Base-by-base conservation (phyloP, 305 asterid genomes). In the Withania somnifera region DNA sequence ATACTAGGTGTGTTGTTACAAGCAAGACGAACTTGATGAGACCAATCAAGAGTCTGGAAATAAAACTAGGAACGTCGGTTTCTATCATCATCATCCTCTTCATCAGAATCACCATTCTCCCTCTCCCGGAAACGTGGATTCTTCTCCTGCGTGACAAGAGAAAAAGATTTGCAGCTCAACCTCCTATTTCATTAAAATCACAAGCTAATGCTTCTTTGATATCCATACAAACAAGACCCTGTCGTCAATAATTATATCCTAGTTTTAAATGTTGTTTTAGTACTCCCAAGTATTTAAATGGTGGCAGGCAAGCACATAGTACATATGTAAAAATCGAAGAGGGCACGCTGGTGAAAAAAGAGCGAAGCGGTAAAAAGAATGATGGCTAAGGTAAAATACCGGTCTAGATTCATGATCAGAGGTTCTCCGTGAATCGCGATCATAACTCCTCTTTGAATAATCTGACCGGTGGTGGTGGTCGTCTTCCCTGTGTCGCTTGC, bases 81-180 rank as follows among this genome's bases (percentile, higher is more conserved):
- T 47, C 85, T 84, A 78, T 92, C 97, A 64, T 92, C 97, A 6
- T 95, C 97, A 4, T 92, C 97, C 0, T 95, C 97, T 1, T 93
- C 97, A 42, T 95, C 98, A 15, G 97, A 94, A 82, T 94, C 96
- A 50, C 97, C 98, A 69, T 97, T 91, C 86, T 95, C 99, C 17
- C 97, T 91, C 86, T 95, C 99, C 17, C 98, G 91, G 71, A 95
- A 95, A 60, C 99, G 88, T 26, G 99, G 98, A 84, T 94, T 94
- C 85, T 94, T 95, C 89, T 94, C 98, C 97, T 95, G 94, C 50
- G 9, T 24, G 24, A 71, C 34, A 82, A 73, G 17, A 73, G 17
- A 28, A 17, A 47, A 50, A 7, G 61, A 73, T 24, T 47, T 73
- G 61, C 38, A 24, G 79, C 60, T 47, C 58, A 73, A 71, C 2